Conservation (phyloP, 2,329 filamentous ascomycete genomes). For the Pseudopithomyces chartarum region DNA sequence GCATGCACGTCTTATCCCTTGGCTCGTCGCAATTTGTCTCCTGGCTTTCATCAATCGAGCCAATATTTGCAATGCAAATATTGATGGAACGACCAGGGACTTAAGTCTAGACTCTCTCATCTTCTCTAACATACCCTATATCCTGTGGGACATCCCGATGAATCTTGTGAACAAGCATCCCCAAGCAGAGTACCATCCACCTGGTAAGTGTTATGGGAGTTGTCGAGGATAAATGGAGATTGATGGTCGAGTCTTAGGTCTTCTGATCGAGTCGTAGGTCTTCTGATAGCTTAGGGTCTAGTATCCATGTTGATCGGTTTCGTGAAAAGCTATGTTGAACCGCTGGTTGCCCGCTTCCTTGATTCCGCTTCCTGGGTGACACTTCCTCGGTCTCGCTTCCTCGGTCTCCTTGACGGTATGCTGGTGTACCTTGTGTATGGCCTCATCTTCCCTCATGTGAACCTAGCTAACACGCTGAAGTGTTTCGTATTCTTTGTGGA, state of each 20-base stretch:
- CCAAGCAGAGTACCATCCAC: slow-evolving; percentile 48
- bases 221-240: not conserved
- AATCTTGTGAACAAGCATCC: slow-evolving; percentile 50
- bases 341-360: slow-evolving; percentile 48
- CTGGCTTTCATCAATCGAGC: slow-evolving; percentile 55
- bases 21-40: slow-evolving; percentile 53
- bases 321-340: slow-evolving; percentile 46
- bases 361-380: slow-evolving; percentile 36
- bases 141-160: slow-evolving; percentile 48
- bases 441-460: slow-evolving; percentile 21
- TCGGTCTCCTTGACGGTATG: slow-evolving; percentile 48
- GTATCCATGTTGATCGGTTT: slow-evolving; percentile 49
- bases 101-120: slow-evolving; percentile 47
- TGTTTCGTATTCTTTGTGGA: slow-evolving; percentile 45
- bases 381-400: slow-evolving; percentile 46
- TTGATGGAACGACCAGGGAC: slow-evolving; percentile 48
- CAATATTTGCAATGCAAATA: slow-evolving; percentile 50
- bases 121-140: slow-evolving; percentile 53
- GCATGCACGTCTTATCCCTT: slow-evolving; percentile 51
- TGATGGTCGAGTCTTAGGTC: not conserved
- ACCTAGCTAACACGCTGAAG: slow-evolving; percentile 5
- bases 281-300: slow-evolving; percentile 49
- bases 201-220: slow-evolving; percentile 12
- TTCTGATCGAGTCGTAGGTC: slow-evolving; percentile 22
- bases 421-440: slow-evolving; percentile 50